A percentile compares a stretch with the other conserved stretches of the same genome.
phyloP scores from a whole-genome alignment of 768 basidiomycete genomes.

The Rhodocollybia butyracea region DNA sequence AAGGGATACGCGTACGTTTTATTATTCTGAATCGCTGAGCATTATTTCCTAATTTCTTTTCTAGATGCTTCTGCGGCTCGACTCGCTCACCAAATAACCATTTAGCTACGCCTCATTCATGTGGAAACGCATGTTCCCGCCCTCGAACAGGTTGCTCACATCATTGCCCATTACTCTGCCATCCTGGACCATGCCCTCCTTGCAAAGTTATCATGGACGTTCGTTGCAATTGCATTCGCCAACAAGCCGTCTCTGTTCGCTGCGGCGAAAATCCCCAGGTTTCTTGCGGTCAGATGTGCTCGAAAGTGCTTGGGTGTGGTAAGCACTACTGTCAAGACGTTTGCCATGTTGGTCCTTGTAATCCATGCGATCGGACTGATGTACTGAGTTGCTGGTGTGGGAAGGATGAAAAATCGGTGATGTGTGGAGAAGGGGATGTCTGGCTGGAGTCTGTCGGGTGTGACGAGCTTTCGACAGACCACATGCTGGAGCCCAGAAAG shows the following conservation, averaged over 20 bases:
- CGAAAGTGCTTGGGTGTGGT: conserved; percentile 55
- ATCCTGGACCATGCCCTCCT: conserved; percentile 96
- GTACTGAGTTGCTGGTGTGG: conserved; percentile 79
- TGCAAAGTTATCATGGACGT: conserved; percentile 77
- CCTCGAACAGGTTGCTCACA: conserved; percentile 66
- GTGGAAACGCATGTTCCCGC: conserved; percentile 66
- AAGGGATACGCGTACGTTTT: conserved; percentile 59
- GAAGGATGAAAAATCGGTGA: conserved; percentile 49
- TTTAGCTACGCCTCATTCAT: conserved; percentile 74
- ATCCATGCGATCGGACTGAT: conserved; percentile 55
- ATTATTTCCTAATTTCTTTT: conserved; percentile 12
- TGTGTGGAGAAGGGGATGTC: conserved; percentile 45
- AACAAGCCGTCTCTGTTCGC: conserved; percentile 52
- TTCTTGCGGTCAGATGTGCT: conserved; percentile 44
- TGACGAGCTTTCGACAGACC: conserved; percentile 56
- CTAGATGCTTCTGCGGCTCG: conserved; percentile 82
- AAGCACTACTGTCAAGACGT: conserved; percentile 64
- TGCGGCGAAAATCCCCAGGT: conserved; percentile 45
- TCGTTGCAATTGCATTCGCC: conserved; percentile 77
- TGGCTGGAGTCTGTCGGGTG: conserved; percentile 46
- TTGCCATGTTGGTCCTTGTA: conserved; percentile 82
- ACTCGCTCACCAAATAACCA: conserved; percentile 70
- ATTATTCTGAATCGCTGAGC: neutral
- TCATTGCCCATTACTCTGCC: conserved; percentile 80
- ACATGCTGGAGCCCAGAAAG: conserved; percentile 12